Conservation (phyloP, 805 yeast species). For the Metschnikowia chrysomelidarum region DNA sequence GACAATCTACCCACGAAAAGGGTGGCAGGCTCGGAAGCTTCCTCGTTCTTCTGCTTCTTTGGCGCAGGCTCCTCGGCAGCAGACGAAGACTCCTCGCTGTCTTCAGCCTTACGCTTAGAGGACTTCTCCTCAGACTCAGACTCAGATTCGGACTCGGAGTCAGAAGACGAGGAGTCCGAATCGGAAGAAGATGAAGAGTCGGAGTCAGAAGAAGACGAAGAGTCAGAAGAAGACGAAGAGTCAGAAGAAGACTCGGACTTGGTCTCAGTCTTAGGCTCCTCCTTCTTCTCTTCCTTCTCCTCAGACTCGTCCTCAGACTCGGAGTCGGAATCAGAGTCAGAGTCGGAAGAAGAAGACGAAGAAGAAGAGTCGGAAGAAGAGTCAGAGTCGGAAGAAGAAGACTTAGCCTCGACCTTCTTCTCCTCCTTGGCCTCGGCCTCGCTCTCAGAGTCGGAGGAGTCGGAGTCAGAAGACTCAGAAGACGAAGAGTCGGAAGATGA, state of each 20-base stretch:
- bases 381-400: slow-evolving; percentile 7
- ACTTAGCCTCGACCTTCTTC: slow-evolving; percentile 9
- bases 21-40: slow-evolving; percentile 68
- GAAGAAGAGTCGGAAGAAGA: slow-evolving; percentile 15
- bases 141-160: slow-evolving; percentile 38
- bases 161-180: slow-evolving; percentile 18
- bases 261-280: slow-evolving; percentile 17
- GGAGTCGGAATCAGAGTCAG: slow-evolving; percentile 31
- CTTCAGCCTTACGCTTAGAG: slow-evolving; percentile 27
- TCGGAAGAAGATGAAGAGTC: slow-evolving; percentile 19
- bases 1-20: slow-evolving; percentile 96
- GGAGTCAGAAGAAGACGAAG: slow-evolving; percentile 28
- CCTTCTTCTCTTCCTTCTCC: slow-evolving; percentile 25
- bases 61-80: slow-evolving; percentile 30
- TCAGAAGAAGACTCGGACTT: slow-evolving; percentile 7
- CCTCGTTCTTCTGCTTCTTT: slow-evolving; percentile 54
- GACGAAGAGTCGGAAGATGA: slow-evolving; percentile 9
- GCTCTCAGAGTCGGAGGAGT: slow-evolving; percentile 21
- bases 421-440: slow-evolving; percentile 19
- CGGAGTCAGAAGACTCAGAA: slow-evolving; percentile 14
- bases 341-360: slow-evolving; percentile 27
- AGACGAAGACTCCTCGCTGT: slow-evolving; percentile 25
- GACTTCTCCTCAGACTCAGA: slow-evolving; percentile 23
- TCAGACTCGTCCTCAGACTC: slow-evolving; percentile 25
- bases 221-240: slow-evolving; percentile 26